phyloP scores from a whole-genome alignment of 176 grass and related monocot species.

The sorghum (Sorghum bicolor) region DNA sequence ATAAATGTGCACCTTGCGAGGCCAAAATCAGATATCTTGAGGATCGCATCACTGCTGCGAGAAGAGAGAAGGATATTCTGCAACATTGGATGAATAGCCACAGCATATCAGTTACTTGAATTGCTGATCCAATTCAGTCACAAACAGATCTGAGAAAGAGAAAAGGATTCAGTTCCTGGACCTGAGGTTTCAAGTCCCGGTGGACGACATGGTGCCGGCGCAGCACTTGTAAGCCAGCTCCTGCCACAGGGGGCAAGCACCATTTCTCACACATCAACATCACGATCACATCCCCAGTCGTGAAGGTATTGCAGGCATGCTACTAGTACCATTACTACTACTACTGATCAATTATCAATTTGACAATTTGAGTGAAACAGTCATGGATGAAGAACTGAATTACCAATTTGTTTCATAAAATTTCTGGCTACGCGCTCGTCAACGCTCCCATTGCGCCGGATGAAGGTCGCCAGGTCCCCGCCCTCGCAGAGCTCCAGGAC shows the following conservation, averaged over 20 bases:
- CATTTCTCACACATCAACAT: conserved; percentile 5
- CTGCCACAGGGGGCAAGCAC: conserved; percentile 41
- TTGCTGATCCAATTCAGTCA: no score
- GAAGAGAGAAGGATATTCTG: conserved; percentile 61
- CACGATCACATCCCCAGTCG: background rate
- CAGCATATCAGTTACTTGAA: background rate
- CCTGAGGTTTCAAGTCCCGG: conserved; percentile 67
- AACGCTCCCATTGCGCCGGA: conserved; percentile 28
- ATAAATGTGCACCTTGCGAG: conserved; percentile 37
- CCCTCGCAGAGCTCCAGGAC: conserved; percentile 51
- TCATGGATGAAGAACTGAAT: background rate
- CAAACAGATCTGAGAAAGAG: background rate
- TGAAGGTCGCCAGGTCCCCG: conserved; percentile 42
- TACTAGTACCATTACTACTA: background rate
- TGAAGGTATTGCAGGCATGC: background rate
- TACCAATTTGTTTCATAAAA: conserved; percentile 55
- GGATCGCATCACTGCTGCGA: background rate
- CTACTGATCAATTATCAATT: background rate
- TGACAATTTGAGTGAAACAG: background rate
- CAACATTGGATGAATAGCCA: background rate
- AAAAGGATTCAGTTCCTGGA: conserved; percentile 2
- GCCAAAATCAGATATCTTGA: conserved; percentile 73
- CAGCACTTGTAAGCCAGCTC: conserved; percentile 55
- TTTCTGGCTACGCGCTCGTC: conserved; percentile 42
- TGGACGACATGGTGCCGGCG: conserved; percentile 56